A percentile compares a stretch with the other conserved stretches of the same genome.
Conservation (phyloP, 805 yeast genomes). For the Pichia insulana region DNA sequence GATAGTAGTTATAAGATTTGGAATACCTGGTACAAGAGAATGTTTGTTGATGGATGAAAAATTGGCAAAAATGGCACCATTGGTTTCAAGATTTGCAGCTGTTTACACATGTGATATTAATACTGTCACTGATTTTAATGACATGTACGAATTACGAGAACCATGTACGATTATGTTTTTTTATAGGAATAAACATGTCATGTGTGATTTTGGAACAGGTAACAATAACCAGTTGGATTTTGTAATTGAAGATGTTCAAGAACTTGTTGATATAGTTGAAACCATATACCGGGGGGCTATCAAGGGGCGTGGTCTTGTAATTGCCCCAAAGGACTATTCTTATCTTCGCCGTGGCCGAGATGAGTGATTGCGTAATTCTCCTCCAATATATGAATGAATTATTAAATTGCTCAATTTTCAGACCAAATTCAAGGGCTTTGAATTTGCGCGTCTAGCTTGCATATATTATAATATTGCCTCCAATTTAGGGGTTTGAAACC, state of each 20-base stretch:
- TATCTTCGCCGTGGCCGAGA: conserved; percentile 1
- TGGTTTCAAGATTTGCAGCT: conserved; percentile 79
- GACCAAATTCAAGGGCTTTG: no score
- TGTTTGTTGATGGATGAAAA: conserved; percentile 90
- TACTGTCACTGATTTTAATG: conserved; percentile 83
- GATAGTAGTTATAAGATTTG: conserved; percentile 82
- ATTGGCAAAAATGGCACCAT: conserved; percentile 69
- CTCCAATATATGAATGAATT: no score
- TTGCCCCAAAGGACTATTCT: conserved; percentile 64
- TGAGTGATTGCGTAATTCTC: background rate
- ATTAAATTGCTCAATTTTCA: no score
- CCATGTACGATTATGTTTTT: conserved; percentile 93
- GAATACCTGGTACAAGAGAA: conserved; percentile 63
- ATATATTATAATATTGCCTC: no score
- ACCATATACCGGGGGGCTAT: conserved; percentile 84
- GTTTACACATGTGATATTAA: conserved; percentile 83
- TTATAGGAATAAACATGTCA: conserved; percentile 87
- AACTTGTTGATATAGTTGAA: conserved; percentile 83
- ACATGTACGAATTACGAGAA: conserved; percentile 84
- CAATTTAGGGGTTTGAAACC: no score
- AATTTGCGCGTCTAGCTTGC: no score
- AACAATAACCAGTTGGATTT: conserved; percentile 92
- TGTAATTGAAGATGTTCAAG: conserved; percentile 69
- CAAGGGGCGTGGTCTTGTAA: conserved; percentile 87
- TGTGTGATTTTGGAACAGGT: conserved; percentile 98